These are phyloP conservation scores for Phallus indusiatus DNA, from an alignment of 768 basidiomycete genomes.

Conservation along the genomic window DNA sequence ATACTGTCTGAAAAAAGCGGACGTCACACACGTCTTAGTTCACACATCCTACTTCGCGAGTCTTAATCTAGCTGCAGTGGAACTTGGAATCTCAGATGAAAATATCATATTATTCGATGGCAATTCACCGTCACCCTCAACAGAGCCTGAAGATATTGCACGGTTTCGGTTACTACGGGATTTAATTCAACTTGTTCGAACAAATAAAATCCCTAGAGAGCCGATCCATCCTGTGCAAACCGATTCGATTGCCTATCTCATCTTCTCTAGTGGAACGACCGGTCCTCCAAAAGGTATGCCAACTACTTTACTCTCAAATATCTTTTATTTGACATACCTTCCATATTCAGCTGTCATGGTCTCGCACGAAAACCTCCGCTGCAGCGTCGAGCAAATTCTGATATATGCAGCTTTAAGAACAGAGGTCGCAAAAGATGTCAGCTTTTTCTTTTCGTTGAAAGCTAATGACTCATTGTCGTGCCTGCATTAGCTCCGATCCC, in stretches of 20 bases:
- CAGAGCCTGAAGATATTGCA: too few relatives aligned
- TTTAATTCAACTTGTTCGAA: background rate
- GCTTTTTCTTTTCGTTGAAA: conserved; percentile 9
- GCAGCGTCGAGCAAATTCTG: conserved; percentile 31
- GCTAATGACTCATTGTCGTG: background rate
- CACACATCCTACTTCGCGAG: conserved; percentile 33
- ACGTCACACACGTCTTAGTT: conserved; percentile 45
- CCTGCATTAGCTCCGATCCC: background rate
- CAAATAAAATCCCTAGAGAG: conserved; percentile 25
- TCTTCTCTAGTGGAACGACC: conserved; percentile 73
- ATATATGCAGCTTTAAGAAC: conserved; percentile 14
- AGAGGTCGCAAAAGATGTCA: background rate
- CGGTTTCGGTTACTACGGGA: too few relatives aligned
- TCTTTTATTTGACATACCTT: background rate
- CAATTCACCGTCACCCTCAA: background rate
- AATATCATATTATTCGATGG: conserved; percentile 11
- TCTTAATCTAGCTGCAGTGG: conserved; percentile 29
- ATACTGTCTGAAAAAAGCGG: conserved; percentile 37
- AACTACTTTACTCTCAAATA: background rate
- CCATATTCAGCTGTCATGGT: conserved; percentile 53
- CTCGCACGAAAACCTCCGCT: conserved; percentile 53
- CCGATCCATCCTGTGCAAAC: conserved; percentile 35
- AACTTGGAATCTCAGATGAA: conserved; percentile 14
- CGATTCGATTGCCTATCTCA: conserved; percentile 56
- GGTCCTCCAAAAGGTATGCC: conserved; percentile 60